Percentiles rank a stretch among this genome's conserved stretches.
Conservation (phyloP, 495 filamentous ascomycete genomes). For the Talaromyces adpressus region DNA sequence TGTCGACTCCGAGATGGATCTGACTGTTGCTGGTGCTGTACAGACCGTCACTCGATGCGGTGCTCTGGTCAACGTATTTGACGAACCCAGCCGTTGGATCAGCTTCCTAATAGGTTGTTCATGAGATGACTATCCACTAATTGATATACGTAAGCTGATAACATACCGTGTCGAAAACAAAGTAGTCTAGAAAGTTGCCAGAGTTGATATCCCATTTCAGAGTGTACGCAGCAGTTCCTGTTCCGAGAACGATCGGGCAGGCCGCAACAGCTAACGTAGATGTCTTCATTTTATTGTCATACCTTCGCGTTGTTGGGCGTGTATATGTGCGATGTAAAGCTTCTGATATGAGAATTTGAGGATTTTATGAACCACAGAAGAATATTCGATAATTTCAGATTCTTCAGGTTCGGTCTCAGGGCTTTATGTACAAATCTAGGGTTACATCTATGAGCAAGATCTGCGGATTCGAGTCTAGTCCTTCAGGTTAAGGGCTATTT, state of each 20-base stretch:
- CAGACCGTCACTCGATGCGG: slow-evolving; percentile 10
- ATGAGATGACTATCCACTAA: not conserved
- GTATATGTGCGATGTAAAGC: not conserved
- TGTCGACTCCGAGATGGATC: slow-evolving; percentile 43
- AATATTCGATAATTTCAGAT: not conserved
- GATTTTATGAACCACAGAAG: not conserved
- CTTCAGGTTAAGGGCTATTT: not conserved
- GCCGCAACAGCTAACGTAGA: not conserved
- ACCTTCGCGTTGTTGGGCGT: not conserved
- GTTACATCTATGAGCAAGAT: not conserved
- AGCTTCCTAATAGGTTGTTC: slow-evolving; percentile 13
- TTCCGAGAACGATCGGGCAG: not conserved
- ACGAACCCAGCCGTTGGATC: slow-evolving; percentile 38
- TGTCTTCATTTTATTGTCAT: not conserved
- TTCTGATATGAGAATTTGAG: not conserved
- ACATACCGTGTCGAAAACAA: slow-evolving; percentile 34
- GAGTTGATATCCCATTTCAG: slow-evolving; percentile 1
- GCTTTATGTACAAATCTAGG: not conserved
- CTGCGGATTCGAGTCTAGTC: not conserved
- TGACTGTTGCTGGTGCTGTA: slow-evolving; percentile 19
- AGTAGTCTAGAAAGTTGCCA: slow-evolving; percentile 39
- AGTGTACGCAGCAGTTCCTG: not conserved
- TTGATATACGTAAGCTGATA: not conserved
- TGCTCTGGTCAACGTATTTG: slow-evolving; percentile 12
- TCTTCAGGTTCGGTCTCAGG: not conserved